phyloP scores from a whole-genome alignment of 2,329 filamentous ascomycete species.

The Chaetomiaceae sp. region DNA sequence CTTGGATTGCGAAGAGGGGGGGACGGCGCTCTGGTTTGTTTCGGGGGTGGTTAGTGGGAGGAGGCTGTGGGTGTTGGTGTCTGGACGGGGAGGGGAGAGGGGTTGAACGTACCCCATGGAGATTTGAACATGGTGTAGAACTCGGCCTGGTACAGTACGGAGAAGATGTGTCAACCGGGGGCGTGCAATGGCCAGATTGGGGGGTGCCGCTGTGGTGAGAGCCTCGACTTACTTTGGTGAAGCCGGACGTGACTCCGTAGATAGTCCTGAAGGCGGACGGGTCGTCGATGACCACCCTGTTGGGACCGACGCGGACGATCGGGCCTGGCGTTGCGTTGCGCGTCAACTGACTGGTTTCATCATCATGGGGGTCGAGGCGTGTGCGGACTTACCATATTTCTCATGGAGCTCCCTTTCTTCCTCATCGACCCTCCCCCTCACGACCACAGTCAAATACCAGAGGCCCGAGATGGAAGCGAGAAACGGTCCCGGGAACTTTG shows the following conservation, averaged over 20 bases:
- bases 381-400: constrained; percentile 4
- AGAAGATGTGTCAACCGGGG: too few relatives aligned
- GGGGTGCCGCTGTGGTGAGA: too few relatives aligned
- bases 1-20: background rate
- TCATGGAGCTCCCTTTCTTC: background rate
- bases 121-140: background rate
- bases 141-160: background rate
- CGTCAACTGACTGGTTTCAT: background rate
- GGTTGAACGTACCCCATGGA: background rate
- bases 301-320: constrained; percentile 34
- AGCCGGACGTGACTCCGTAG: constrained; percentile 29
- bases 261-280: constrained; percentile 40
- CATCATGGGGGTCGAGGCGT: too few relatives aligned
- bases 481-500: constrained; percentile 3
- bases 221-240: constrained; percentile 20
- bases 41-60: too few relatives aligned
- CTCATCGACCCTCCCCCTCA: background rate
- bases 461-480: constrained; percentile 6
- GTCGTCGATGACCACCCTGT: constrained; percentile 46
- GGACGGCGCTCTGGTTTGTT: background rate
- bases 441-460: background rate
- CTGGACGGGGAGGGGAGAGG: background rate
- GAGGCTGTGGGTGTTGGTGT: background rate
- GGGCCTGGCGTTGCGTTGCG: constrained; percentile 21
- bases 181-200: too few relatives aligned